These are phyloP conservation scores for Dictyostelium capitatum DNA, from an alignment of 78 protist species.

Conservation along the genomic window DNA sequence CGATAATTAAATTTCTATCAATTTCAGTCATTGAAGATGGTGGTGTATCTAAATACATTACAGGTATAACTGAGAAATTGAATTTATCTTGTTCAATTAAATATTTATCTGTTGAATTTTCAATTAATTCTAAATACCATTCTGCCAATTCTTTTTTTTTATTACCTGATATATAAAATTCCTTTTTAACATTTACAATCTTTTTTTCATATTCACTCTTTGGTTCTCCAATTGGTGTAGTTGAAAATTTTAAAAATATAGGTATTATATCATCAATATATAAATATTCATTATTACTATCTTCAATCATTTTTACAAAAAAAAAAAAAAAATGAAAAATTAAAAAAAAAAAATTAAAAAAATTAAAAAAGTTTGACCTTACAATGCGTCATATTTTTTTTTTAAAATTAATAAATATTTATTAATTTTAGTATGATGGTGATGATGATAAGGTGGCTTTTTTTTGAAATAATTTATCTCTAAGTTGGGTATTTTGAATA, in stretches of 20 bases:
- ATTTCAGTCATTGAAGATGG: constrained; percentile 72
- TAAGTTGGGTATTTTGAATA: too few relatives aligned
- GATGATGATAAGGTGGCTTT: too few relatives aligned
- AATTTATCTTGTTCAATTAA: constrained; percentile 19
- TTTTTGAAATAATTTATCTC: too few relatives aligned
- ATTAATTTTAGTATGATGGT: too few relatives aligned
- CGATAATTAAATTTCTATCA: constrained; percentile 37
- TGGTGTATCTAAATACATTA: constrained; percentile 49
- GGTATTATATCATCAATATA: background rate
- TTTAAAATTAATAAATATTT: too few relatives aligned
- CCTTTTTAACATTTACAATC: constrained; percentile 19
- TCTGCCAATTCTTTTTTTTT: constrained; percentile 42
- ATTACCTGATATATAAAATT: constrained; percentile 17
- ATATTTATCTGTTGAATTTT: constrained; percentile 27
- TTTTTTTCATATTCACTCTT: constrained; percentile 9
- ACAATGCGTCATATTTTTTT: too few relatives aligned
- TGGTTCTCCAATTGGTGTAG: background rate
- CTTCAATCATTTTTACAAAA: background rate
- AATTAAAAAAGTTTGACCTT: too few relatives aligned
- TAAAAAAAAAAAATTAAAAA: too few relatives aligned
- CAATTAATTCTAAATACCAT: constrained; percentile 54
- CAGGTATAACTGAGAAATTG: constrained; percentile 47
- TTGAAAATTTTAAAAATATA: constrained; percentile 36
- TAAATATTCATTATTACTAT: background rate
- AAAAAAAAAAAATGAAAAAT: background rate